Percentiles rank a stretch among this genome's conserved stretches.
Evolutionary conservation across 441 rosid genomes (phyloP).

Genomic region (Populus hybrid): DNA sequence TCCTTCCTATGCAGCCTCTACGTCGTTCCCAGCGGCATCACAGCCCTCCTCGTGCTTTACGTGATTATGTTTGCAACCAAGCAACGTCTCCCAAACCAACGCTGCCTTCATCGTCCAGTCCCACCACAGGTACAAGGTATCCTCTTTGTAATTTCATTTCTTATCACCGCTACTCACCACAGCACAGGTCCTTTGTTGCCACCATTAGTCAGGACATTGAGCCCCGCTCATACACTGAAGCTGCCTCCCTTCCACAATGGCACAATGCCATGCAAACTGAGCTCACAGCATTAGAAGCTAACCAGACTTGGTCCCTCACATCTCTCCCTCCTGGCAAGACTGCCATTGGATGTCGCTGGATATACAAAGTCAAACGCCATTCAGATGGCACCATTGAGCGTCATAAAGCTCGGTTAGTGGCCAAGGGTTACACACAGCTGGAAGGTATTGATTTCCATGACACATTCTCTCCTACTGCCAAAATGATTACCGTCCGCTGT

Average conservation of each 20-base stretch:
- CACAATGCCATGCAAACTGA: too few relatives aligned
- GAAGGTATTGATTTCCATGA: too few relatives aligned
- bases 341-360: too few relatives aligned
- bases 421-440: too few relatives aligned
- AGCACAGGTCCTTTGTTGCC: neutral
- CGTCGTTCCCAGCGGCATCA: too few relatives aligned
- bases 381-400: neutral
- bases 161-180: neutral
- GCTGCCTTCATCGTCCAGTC: neutral
- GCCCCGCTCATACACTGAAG: neutral
- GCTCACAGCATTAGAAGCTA: neutral
- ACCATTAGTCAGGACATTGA: neutral
- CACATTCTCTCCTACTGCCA: too few relatives aligned
- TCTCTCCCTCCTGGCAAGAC: neutral
- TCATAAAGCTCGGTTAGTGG: neutral
- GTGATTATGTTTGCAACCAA: conserved; percentile 2
- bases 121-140: neutral
- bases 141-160: neutral
- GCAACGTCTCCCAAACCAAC: neutral
- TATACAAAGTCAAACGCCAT: neutral
- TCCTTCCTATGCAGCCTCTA: neutral
- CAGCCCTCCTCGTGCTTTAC: neutral
- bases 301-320: neutral
- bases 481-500: too few relatives aligned
- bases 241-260: too few relatives aligned